Base-by-base conservation (phyloP, 1,284 basidiomycete genomes). In the Xerocomus cyaneibrunnescens region DNA sequence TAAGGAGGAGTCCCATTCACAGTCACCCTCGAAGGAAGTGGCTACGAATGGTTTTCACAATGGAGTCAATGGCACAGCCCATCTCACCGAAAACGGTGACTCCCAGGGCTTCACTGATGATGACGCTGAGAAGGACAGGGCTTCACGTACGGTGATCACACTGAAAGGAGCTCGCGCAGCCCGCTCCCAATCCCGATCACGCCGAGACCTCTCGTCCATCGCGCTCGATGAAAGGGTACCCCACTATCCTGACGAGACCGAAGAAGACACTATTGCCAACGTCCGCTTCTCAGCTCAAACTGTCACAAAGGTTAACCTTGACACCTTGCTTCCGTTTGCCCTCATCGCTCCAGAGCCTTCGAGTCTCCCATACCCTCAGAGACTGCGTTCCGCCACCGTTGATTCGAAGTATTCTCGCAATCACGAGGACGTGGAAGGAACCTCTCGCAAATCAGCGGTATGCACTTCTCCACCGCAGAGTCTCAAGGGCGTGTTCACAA, bases 211-310 rank as follows among this genome's bases (percentile, higher is more conserved):
- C 17, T 76, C 77, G 34, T 61, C 69, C 28, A 75, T 76, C 44
- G 82, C 79, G 27, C 73, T 75, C 49, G 79, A 84, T 59, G 74
- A 79, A 51, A 73, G 60, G 71, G 81, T 68, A 51, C 75, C 74
- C 51, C 66, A 52, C 52, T 66, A 59, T 39, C 79, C 81, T 19
- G 80, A 80, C n/a, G 83, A 84, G 57, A 65, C 73, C 9, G 75
- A 75, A 34, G 86, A 86, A 57, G 74, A 68, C 36, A 87, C 82
- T 57, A 71, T 89, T 21, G 85, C 88, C 23, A 85, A 83, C 58
- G 75, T 88, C 45, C 84, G 88, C 30, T 89, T 89, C 70, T 89
- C 86, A 14, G 87, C 87, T 8, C 76, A 79, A 50, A 72, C 78
- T 46, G 73, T 89, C 13, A 75, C 82, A 14, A 82, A 80, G 62